Base-by-base conservation (phyloP, 225 moss, liverwort and hornwort genomes). In the Takakia lepidozioides region DNA sequence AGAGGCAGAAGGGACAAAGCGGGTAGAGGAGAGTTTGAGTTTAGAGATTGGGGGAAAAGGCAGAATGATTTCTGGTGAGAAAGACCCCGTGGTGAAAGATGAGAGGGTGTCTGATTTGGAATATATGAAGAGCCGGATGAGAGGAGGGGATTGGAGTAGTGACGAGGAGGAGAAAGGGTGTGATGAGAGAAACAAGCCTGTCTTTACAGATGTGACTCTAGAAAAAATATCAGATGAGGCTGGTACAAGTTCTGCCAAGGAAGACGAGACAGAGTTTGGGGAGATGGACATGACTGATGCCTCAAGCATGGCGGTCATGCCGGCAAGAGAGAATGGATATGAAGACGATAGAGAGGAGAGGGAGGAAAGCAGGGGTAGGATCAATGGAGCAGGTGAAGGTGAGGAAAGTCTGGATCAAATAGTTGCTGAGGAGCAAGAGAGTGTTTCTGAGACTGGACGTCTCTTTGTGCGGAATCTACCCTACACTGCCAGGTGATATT, bases 401-500 rank as follows among this genome's bases (percentile, higher is more conserved):
- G 54, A 67, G 25, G 57, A 37, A 65, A 24, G 5, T 48, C 41
- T 50, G n/a, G 54, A 42, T 48, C 29, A 69, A 38, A 56, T 82
- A 61, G 21, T 70, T 42, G 84, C 81, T 25, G 78, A 85, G 56
- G 81, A 78, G 64, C 75, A 83, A 76, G 95, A 90, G 63, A 69
- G 71, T 39, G 80, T 95, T 25, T 70, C 86, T 57, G 90, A 95
- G 71, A 90, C 95, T 62, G 95, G 95, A 47, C 90, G 95, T 25
- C 59, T 95, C 43, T 95, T 95, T 70, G 84, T 90, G 41, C 84
- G 95, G 54, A 95, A 95, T 69, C 70, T 95, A 43, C 80, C 95
- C 0, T 90, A 85, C 60, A 90, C 87, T 30, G 90, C 90, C 72
- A 85, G 83, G 90, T 88, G 54, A 26, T 18, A 15, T 4, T 18